phyloP scores from a whole-genome alignment of 2,329 filamentous ascomycete genomes.

The Aspergillus quadricinctus region DNA sequence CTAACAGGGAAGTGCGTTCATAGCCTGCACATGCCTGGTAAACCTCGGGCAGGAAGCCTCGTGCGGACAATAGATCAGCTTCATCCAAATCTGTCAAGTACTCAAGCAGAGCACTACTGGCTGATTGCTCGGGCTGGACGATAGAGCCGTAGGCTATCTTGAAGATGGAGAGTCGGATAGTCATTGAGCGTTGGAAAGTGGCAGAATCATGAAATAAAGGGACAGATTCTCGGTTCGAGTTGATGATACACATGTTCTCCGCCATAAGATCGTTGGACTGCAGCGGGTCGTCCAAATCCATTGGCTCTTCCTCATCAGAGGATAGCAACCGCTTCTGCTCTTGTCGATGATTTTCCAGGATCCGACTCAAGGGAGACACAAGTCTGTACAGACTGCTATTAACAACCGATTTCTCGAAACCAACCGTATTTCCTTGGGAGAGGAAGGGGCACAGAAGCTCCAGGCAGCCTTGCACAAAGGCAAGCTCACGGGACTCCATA shows the following conservation, averaged over 20 bases:
- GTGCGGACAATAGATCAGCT: constrained; percentile 35
- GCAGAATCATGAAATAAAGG: constrained; percentile 27
- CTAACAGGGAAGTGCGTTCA: constrained; percentile 35
- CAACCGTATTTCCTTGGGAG: constrained; percentile 13
- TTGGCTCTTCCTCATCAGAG: constrained; percentile 25
- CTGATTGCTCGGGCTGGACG: neutral
- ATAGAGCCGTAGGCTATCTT: constrained; percentile 12
- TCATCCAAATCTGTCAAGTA: constrained; percentile 36
- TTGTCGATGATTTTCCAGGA: constrained; percentile 28
- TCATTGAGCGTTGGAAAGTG: constrained; percentile 35
- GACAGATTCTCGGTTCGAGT: constrained; percentile 29
- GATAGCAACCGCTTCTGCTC: constrained; percentile 13
- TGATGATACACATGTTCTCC: constrained; percentile 21
- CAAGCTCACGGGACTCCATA: constrained; percentile 23
- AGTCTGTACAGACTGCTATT: constrained; percentile 23
- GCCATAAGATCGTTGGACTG: constrained; percentile 19
- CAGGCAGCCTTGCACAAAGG: constrained; percentile 28
- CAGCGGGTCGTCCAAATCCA: constrained; percentile 42
- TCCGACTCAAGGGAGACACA: constrained; percentile 23
- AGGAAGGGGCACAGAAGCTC: constrained; percentile 33
- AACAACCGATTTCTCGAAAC: constrained; percentile 14
- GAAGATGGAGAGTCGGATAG: constrained; percentile 32
- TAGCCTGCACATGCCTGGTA: constrained; percentile 27
- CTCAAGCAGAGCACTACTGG: constrained; percentile 20
- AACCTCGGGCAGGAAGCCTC: constrained; percentile 25